Percentiles rank a stretch among this genome's conserved stretches.
Evolutionary conservation across 805 yeast species (phyloP).

Genomic region (Spathaspora girioi): DNA sequence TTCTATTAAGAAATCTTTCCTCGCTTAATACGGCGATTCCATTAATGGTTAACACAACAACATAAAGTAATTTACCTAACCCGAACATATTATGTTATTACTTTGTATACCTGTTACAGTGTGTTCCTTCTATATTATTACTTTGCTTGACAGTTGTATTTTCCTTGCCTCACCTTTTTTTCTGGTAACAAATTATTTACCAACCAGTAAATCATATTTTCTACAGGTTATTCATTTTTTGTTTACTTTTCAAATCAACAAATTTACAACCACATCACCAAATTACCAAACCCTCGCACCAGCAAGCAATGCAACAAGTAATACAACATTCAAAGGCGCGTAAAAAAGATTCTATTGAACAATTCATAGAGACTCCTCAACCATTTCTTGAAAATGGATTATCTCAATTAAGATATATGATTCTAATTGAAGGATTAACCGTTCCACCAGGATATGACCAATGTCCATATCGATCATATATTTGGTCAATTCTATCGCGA

Average conservation of each 20-base stretch:
- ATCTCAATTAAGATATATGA: constrained; percentile 34
- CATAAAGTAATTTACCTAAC: constrained; percentile 55
- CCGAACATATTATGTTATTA: constrained; percentile 54
- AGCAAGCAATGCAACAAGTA: background rate
- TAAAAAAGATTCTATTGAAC: constrained; percentile 36
- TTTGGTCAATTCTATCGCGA: constrained; percentile 76
- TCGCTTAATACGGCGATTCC: constrained; percentile 78
- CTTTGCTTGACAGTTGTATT: background rate
- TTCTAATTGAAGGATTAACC: constrained; percentile 38
- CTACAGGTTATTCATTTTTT: background rate
- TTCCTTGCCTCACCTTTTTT: background rate
- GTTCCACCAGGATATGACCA: constrained; percentile 44
- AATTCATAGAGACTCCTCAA: constrained; percentile 34
- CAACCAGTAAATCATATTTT: background rate
- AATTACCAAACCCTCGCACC: background rate
- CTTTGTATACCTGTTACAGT: too few relatives aligned
- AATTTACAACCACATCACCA: background rate
- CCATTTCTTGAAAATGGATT: constrained; percentile 31
- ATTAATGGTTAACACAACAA: constrained; percentile 58
- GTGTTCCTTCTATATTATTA: too few relatives aligned
- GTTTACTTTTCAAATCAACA: background rate
- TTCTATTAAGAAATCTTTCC: constrained; percentile 71
- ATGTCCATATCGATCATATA: constrained; percentile 68
- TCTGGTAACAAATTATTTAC: background rate
- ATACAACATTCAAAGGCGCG: constrained; percentile 9